A percentile compares a stretch with the other conserved stretches of the same genome.
phyloP scores from a whole-genome alignment of 129 eudicot genomes.

The Flaveria trinervia region DNA sequence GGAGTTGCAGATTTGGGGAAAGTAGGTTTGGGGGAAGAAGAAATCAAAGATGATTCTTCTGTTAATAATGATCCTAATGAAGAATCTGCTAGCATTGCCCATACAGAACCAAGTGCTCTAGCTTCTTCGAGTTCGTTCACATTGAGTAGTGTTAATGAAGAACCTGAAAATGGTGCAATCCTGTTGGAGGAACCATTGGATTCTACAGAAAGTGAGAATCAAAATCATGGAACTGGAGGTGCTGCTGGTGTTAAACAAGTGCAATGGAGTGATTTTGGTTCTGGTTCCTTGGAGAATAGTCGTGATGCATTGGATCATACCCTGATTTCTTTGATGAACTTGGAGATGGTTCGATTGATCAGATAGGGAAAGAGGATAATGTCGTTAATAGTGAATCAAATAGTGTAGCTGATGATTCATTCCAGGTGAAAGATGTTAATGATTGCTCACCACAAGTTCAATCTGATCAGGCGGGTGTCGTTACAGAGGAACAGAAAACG shows the following conservation, averaged over 20 bases:
- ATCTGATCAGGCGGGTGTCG: conserved; percentile 37
- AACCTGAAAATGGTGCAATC: conserved; percentile 25
- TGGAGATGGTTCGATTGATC: conserved; percentile 48
- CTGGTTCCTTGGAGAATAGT: conserved; percentile 43
- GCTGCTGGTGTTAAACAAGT: conserved; percentile 71
- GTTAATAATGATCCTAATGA: conserved; percentile 24
- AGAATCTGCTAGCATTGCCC: conserved; percentile 12
- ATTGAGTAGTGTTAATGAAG: conserved; percentile 36
- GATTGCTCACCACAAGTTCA: conserved; percentile 41
- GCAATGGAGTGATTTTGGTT: conserved; percentile 72
- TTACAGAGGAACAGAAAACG: conserved; percentile 36
- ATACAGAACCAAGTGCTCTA: conserved; percentile 25
- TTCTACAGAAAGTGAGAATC: conserved; percentile 25
- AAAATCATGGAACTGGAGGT: conserved; percentile 42
- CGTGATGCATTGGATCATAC: conserved; percentile 60
- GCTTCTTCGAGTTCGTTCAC: conserved; percentile 39
- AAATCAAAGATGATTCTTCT: conserved; percentile 15
- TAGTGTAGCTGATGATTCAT: conserved; percentile 35
- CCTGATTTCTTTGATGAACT: conserved; percentile 69
- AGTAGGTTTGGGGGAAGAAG: conserved; percentile 14
- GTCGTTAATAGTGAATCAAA: conserved; percentile 21
- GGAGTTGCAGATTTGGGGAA: conserved; percentile 15
- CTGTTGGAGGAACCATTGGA: conserved; percentile 30
- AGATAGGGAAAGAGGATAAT: conserved; percentile 35
- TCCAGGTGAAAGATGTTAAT: conserved; percentile 33